Base-by-base conservation (phyloP, 176 grass and related monocot species). In the Calamus simplicifolius region DNA sequence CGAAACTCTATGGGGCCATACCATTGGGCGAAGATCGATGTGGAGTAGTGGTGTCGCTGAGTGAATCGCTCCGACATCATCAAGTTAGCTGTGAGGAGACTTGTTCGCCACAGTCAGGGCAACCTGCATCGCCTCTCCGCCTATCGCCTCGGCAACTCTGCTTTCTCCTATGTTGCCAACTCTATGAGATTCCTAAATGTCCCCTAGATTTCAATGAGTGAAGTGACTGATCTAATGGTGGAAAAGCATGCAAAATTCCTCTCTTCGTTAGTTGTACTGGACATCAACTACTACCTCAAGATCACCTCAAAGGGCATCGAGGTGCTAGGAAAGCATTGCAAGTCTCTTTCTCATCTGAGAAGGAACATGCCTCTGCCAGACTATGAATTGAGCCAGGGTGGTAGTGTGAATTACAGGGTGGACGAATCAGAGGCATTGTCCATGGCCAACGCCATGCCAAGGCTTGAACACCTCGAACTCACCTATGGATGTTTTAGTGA, bases 31-130 rank as follows among this genome's bases (percentile, higher is more conserved):
- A 67, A 82, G 7, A 69, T 82, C 25, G 72, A 79, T 71, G 58
- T 88, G 19, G 85, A 88, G 58, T 53, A 63, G 23, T 88, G 85
- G 79, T 88, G 85, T 67, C 85, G 72, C 63, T 79, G 85, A 52
- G 63, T 87, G 43, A 70, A 79, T 30, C 61, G 71, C 71, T 51
- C 71, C 49, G 58, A 66, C 67, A 67, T 26, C 58, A 73, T 77
- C 71, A 75, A 82, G 58, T 55, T 62, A 49, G 75, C 66, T 48
- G 63, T 88, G 29, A 79, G 75, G 23, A 67, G 58, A 3, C 68
- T 88, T 58, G 68, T 82, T n/a, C 62, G 75, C 59, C 71, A 68
- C 27, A 59, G 79, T 25, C 53, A 57, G 18, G 79, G 79, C 54
- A 78, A 31, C 26, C 52, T 83, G 50, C 75, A 58, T 4, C 73